phyloP scores from a whole-genome alignment of 805 yeast species.

The Candida insectalens region DNA sequence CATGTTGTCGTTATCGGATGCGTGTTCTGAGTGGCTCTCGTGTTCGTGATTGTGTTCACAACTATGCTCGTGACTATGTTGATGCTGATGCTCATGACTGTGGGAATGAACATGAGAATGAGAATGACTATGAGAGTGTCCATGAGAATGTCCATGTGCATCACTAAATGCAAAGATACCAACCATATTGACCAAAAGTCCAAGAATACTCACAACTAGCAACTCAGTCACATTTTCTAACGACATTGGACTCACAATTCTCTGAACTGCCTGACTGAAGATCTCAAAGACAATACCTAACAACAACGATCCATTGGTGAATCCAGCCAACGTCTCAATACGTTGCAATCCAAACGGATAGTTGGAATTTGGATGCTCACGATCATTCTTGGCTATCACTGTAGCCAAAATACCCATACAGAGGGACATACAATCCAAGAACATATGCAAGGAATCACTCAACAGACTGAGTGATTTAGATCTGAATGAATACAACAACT shows the following conservation, averaged over 20 bases:
- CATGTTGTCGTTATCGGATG: slow-evolving; percentile 65
- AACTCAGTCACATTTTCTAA: slow-evolving; percentile 77
- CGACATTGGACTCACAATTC: slow-evolving; percentile 69
- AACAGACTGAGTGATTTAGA: slow-evolving; percentile 86
- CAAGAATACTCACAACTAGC: slow-evolving; percentile 73
- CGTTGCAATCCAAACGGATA: slow-evolving; percentile 82
- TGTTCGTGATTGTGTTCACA: slow-evolving; percentile 3
- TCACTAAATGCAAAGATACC: slow-evolving; percentile 90
- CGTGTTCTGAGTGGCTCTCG: slow-evolving; percentile 9
- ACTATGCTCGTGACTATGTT: neutral
- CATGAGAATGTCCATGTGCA: slow-evolving; percentile 31
- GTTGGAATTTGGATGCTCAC: slow-evolving; percentile 21
- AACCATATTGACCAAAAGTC: slow-evolving; percentile 78
- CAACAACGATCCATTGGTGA: slow-evolving; percentile 83
- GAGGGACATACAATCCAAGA: slow-evolving; percentile 85
- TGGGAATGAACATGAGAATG: slow-evolving; percentile 23
- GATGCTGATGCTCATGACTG: slow-evolving; percentile 7
- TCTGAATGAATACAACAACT: slow-evolving; percentile 81
- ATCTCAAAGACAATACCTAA: slow-evolving; percentile 87
- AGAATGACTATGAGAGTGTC: slow-evolving; percentile 15
- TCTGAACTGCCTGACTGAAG: slow-evolving; percentile 73
- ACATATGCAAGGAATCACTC: slow-evolving; percentile 95
- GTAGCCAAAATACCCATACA: slow-evolving; percentile 87
- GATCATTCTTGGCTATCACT: slow-evolving; percentile 26
- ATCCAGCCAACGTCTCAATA: slow-evolving; percentile 89